phyloP scores from a whole-genome alignment of 768 basidiomycete genomes.

The Termitomyces sp. region DNA sequence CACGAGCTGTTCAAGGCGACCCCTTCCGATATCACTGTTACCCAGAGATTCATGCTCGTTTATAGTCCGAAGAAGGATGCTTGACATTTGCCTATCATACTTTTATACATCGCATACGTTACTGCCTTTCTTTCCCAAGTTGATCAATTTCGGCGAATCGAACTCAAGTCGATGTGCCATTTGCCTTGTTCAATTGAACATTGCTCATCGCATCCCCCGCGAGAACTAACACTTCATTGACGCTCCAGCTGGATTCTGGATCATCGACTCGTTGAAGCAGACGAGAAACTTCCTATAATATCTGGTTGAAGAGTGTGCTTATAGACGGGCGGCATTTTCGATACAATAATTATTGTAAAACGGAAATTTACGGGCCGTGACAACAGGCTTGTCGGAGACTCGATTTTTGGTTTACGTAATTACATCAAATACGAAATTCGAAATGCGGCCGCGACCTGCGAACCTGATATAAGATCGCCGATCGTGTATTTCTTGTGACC shows the following conservation, averaged over 20 bases:
- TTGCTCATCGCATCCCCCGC: neutral
- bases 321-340: no score
- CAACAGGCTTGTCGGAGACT: no score
- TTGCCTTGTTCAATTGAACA: neutral
- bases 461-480: no score
- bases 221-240: neutral
- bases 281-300: no score
- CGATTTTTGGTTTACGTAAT: no score
- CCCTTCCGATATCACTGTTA: neutral
- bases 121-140: neutral
- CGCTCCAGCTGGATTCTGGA: neutral
- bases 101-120: neutral
- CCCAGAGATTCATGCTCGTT: constrained; percentile 3
- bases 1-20: constrained; percentile 1
- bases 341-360: no score
- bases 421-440: no score
- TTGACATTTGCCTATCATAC: neutral
- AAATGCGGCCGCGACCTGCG: no score
- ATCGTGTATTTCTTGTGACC: no score
- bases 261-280: neutral
- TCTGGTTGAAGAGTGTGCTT: no score
- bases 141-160: neutral
- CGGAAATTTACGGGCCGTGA: no score
- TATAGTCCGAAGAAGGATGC: neutral
- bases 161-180: no score